These are phyloP conservation scores for Pseudogymnoascus sp. DNA, from an alignment of 2,329 filamentous ascomycete species.

Conservation along the genomic window DNA sequence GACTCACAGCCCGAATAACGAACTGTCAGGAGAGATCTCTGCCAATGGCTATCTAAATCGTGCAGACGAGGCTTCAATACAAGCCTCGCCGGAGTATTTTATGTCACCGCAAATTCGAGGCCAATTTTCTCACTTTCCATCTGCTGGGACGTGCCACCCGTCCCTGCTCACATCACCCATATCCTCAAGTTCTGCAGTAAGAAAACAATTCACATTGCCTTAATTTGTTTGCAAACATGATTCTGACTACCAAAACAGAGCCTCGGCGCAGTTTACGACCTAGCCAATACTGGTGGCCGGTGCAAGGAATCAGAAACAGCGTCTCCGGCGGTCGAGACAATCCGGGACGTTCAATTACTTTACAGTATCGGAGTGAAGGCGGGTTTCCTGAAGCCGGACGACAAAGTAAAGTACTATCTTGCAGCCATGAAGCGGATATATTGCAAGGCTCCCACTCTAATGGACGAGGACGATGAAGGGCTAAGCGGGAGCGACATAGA, in stretches of 20 bases:
- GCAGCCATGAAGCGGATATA: not conserved
- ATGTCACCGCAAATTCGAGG: not conserved
- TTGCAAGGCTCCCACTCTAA: not conserved
- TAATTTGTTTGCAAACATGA: not conserved
- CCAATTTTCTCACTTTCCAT: not conserved
- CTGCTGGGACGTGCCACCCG: not conserved
- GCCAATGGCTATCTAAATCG: not conserved
- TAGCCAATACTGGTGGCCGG: not conserved
- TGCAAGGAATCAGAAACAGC: not conserved
- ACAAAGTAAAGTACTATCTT: not conserved
- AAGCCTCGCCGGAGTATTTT: not conserved
- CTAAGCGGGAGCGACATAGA: not conserved
- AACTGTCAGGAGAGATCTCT: not conserved
- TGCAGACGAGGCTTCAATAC: not conserved
- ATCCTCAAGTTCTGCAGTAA: not conserved
- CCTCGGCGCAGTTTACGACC: not conserved
- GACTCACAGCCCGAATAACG: not conserved
- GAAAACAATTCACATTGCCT: not conserved
- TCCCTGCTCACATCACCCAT: not conserved
- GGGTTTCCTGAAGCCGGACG: not conserved
- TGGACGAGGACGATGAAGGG: not conserved
- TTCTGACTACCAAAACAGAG: not conserved
- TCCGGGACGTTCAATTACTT: conserved; percentile 1
- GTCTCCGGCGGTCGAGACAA: not conserved
- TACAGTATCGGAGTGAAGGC: not conserved